Evolutionary conservation across 441 rosid genomes (phyloP).

Genomic region (Pelargonium australe): DNA sequence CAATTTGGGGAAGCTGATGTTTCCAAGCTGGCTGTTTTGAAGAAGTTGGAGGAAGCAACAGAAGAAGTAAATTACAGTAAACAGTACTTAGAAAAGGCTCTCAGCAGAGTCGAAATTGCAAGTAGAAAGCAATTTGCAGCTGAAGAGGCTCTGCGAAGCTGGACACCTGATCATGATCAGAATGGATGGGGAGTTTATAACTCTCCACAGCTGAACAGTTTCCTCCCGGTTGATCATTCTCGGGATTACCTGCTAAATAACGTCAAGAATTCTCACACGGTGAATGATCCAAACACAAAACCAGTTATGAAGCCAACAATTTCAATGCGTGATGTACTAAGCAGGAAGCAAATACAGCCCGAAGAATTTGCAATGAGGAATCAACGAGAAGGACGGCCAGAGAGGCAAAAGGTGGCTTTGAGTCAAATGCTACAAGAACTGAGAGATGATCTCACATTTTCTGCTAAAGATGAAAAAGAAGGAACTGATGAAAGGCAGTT

Average conservation of each 20-base stretch:
- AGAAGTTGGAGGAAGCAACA: constrained; percentile 68
- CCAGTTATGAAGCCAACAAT: constrained; percentile 60
- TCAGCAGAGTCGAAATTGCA: constrained; percentile 63
- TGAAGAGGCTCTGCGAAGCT: constrained; percentile 60
- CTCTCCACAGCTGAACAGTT: constrained; percentile 33
- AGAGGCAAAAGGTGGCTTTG: constrained; percentile 53
- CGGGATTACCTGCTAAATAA: constrained; percentile 40
- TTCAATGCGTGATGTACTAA: constrained; percentile 80
- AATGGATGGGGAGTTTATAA: constrained; percentile 32
- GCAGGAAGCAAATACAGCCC: constrained; percentile 53
- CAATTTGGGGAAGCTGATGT: constrained; percentile 29
- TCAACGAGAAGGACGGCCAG: constrained; percentile 38
- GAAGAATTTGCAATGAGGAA: constrained; percentile 44
- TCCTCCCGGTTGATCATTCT: constrained; percentile 31
- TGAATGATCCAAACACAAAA: constrained; percentile 29
- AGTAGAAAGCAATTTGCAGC: constrained; percentile 63
- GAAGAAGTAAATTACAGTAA: constrained; percentile 69
- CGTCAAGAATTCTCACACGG: constrained; percentile 24
- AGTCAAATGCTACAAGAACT: constrained; percentile 81
- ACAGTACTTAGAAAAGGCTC: constrained; percentile 62
- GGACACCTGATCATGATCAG: constrained; percentile 51
- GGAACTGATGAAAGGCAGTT: constrained; percentile 48
- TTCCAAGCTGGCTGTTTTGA: constrained; percentile 42
- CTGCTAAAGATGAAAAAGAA: constrained; percentile 38
- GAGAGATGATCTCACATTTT: constrained; percentile 52